Base-by-base conservation (phyloP, 2,329 filamentous ascomycete genomes). In the Zymoseptoria ardabiliae region DNA sequence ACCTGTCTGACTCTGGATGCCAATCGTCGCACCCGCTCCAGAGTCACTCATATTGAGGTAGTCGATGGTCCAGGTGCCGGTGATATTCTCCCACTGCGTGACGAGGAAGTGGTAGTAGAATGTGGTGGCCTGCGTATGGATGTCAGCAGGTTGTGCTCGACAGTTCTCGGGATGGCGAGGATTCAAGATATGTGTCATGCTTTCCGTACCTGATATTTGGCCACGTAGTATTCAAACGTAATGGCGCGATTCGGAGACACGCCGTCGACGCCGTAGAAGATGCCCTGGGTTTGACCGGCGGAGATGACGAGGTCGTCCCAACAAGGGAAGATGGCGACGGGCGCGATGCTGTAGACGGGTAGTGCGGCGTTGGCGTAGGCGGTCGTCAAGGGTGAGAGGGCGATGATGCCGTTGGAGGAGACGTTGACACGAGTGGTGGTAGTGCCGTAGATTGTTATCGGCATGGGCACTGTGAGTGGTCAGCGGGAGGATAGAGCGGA, bases 281-380 rank as follows among this genome's bases (percentile, higher is more conserved):
- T 61, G 19, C 66, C 65, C 20, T 67, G 63, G 3, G 57, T 51
- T 0, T 63, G 64, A 20, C 58, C 59, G 4, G 28, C 48, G 53
- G 61, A 61, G 28, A 68, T 62, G 54, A 58, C 63, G 3, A 65
- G 61, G 50, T 69, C 67, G n/a, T 64, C 61, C 65, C 63, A 67
- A 22, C 61, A 62, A 1, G 60, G 55, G 13, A 61, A 53, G 5
- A 60, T 54, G 48, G 58, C 56, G 30, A 54, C 59, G n/a, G 57
- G 53, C 2, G 62, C 56, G 10, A 65, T 48, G 25, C 30, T 5
- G 45, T 35, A 49, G 19, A 49, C 28, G 17, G 58, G 59, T 4
- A 63, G 56, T 6, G n/a, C 35, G 10, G 25, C 19, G 49, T 61
- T 58, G 21, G 21, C 11, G 45, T 53, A 59, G 13, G 51, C 20